These are phyloP conservation scores for Oryza longistaminata DNA, from an alignment of 176 grass and related monocot genomes.

Conservation along the genomic window DNA sequence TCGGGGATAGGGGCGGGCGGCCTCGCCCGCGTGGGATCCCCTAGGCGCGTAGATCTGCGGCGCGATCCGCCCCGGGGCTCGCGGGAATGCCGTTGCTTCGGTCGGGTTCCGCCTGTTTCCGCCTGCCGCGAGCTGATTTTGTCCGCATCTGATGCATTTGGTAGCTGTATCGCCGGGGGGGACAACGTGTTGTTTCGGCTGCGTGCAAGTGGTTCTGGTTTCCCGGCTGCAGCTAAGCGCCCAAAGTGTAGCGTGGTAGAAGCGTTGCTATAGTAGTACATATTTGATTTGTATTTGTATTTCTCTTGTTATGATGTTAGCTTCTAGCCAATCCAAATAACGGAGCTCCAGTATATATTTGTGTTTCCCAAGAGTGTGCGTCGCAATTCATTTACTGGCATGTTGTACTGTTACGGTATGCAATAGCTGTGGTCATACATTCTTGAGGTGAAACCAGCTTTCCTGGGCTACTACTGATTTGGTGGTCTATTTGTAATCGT, in stretches of 20 bases:
- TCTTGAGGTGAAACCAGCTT: neutral
- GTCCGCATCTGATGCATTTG: neutral
- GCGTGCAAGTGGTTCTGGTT: neutral
- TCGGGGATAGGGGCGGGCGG: neutral
- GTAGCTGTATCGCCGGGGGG: neutral
- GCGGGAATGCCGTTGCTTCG: neutral
- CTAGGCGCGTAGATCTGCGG: conserved; percentile 38
- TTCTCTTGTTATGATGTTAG: neutral
- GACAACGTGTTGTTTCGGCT: neutral
- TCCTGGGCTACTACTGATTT: neutral
- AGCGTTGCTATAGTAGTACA: neutral
- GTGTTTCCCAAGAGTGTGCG: neutral
- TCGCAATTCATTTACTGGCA: neutral
- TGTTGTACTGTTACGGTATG: neutral
- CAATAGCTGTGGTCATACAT: neutral
- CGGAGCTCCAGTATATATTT: neutral
- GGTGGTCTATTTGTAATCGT: neutral
- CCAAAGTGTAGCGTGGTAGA: neutral
- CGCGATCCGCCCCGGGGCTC: conserved; percentile 7
- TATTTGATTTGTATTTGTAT: neutral
- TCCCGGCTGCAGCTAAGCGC: neutral
- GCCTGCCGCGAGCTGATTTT: neutral
- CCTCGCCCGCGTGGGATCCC: neutral
- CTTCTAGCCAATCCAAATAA: neutral
- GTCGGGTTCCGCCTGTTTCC: neutral